Evolutionary conservation across 345 rosid species (phyloP).

Genomic region (Noccaea bulbosa): DNA sequence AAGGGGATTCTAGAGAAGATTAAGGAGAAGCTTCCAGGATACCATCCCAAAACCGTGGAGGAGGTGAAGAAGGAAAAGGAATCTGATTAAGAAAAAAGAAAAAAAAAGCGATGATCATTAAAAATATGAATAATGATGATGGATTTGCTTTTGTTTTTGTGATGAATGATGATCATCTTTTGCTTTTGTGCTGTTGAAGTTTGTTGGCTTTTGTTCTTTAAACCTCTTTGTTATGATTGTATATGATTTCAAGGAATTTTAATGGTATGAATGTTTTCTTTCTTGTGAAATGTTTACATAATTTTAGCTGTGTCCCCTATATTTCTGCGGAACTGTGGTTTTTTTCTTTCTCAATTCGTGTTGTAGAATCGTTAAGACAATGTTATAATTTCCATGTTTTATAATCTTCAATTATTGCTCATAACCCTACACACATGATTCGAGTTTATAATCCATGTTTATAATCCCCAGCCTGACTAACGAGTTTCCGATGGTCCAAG

Average conservation of each 20-base stretch:
- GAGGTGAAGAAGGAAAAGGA: conserved; percentile 52
- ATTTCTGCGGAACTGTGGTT: background rate
- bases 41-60: conserved; percentile 60
- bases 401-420: conserved; percentile 1
- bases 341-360: background rate
- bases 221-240: conserved; percentile 4
- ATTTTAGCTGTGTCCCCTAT: background rate
- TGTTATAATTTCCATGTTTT: background rate
- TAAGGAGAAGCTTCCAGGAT: conserved; percentile 91
- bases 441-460: no score
- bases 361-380: background rate
- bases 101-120: conserved; percentile 8
- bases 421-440: background rate
- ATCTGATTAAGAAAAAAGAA: background rate
- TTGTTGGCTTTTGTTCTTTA: conserved; percentile 15
- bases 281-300: background rate
- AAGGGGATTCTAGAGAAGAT: conserved; percentile 84
- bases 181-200: conserved; percentile 42
- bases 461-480: conserved; percentile 14
- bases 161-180: conserved; percentile 31
- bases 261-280: conserved; percentile 12
- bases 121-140: conserved; percentile 29
- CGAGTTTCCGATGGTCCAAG: background rate
- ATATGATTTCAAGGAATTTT: conserved; percentile 29
- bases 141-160: conserved; percentile 23